A percentile compares a stretch with the other conserved stretches of the same genome.
Evolutionary conservation across 306 rosid species (phyloP).

Genomic region (Rosa persica): DNA sequence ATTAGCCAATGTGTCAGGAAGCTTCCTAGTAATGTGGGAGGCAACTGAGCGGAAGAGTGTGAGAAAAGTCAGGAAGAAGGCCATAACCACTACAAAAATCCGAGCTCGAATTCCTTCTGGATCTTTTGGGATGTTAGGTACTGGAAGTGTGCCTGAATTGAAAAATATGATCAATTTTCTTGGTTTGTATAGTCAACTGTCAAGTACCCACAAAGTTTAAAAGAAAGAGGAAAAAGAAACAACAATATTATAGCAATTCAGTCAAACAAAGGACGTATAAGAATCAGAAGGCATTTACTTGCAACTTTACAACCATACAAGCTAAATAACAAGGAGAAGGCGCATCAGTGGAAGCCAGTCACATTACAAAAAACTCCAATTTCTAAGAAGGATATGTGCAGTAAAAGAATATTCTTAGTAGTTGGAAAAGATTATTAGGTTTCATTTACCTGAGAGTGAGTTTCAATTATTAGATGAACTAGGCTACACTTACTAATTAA

Average conservation of each 20-base stretch:
- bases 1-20: constrained; percentile 37
- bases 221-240: background rate
- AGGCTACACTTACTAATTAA: background rate
- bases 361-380: background rate
- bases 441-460: background rate
- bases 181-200: background rate
- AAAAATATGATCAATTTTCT: constrained; percentile 6
- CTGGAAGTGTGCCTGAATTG: constrained; percentile 56
- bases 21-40: constrained; percentile 48
- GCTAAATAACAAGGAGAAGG: background rate
- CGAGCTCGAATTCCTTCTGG: constrained; percentile 54
- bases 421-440: background rate
- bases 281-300: background rate
- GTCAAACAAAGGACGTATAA: background rate
- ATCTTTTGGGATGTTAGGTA: constrained; percentile 31
- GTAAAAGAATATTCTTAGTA: background rate
- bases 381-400: background rate
- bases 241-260: background rate
- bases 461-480: background rate
- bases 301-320: background rate
- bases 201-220: background rate
- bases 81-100: constrained; percentile 54
- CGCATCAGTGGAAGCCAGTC: background rate
- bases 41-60: constrained; percentile 47
- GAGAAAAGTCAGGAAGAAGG: constrained; percentile 58